Evolutionary conservation across 139 green algal species (phyloP).

Genomic region (Desmodesmus armatus): DNA sequence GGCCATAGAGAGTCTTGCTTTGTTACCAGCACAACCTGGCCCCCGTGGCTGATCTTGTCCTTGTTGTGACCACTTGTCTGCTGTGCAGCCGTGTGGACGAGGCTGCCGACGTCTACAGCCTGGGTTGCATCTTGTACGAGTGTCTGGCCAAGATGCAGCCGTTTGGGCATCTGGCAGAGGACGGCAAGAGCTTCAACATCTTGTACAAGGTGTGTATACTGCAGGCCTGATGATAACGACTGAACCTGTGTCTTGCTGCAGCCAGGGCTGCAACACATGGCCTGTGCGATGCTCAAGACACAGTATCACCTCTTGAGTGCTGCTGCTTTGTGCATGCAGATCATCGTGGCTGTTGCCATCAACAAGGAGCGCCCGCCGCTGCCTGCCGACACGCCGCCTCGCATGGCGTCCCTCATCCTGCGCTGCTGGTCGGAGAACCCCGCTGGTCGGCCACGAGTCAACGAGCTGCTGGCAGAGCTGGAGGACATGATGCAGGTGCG

Average conservation of each 20-base stretch:
- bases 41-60: neutral
- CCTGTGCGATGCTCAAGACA: neutral
- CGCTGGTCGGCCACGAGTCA: constrained; percentile 58
- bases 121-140: constrained; percentile 77
- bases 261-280: too few species aligned
- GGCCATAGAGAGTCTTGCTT: too few species aligned
- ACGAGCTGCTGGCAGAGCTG: constrained; percentile 61
- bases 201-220: constrained; percentile 60
- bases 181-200: constrained; percentile 42
- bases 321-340: constrained; percentile 45
- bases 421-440: constrained; percentile 75
- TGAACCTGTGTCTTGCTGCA: too few species aligned
- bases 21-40: too few species aligned
- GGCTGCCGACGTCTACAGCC: constrained; percentile 69
- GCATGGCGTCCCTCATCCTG: constrained; percentile 52
- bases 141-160: constrained; percentile 47
- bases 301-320: neutral
- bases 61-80: neutral
- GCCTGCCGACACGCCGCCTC: constrained; percentile 48
- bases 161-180: constrained; percentile 46
- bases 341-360: constrained; percentile 76
- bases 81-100: constrained; percentile 81
- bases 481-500: constrained; percentile 51
- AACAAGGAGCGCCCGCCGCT: constrained; percentile 61
- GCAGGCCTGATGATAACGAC: too few species aligned